phyloP scores from a whole-genome alignment of 164 flowering plant genomes.

The Tetrastigma voinierianum region DNA sequence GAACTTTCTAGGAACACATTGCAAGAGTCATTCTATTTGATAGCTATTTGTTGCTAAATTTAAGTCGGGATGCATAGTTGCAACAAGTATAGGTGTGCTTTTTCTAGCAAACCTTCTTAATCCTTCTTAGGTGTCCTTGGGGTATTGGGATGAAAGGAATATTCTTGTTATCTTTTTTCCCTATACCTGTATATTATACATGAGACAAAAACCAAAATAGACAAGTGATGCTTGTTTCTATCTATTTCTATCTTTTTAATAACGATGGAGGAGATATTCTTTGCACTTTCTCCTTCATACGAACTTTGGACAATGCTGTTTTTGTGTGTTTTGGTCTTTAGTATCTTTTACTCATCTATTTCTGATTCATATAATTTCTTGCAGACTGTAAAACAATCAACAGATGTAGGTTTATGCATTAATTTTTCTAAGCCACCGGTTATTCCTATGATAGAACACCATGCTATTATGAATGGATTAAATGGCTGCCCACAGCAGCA shows the following conservation, averaged over 20 bases:
- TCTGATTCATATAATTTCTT: conserved; percentile 20
- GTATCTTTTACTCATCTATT: background rate
- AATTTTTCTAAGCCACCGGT: conserved; percentile 21
- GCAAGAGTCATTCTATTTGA: background rate
- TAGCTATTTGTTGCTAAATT: background rate
- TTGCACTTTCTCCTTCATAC: background rate
- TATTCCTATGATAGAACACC: conserved; percentile 13
- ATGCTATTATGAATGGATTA: conserved; percentile 19
- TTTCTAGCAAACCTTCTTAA: background rate
- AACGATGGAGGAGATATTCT: background rate
- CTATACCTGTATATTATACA: background rate
- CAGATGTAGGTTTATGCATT: conserved; percentile 3
- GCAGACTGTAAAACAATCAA: conserved; percentile 24
- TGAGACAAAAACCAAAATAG: background rate
- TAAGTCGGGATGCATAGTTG: background rate
- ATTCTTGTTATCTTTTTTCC: too few species aligned
- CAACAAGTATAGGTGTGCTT: background rate
- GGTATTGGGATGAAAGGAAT: too few species aligned
- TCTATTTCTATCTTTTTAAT: background rate
- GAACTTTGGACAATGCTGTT: background rate
- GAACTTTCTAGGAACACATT: too few species aligned
- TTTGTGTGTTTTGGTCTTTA: background rate
- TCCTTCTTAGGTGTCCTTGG: background rate
- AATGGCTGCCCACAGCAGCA: conserved; percentile 20
- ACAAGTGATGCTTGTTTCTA: background rate